Evolutionary conservation across 2,329 filamentous ascomycete species (phyloP), one percentile per base, ranked within the genome.

Genomic region (Fusarium penzigii): DNA sequence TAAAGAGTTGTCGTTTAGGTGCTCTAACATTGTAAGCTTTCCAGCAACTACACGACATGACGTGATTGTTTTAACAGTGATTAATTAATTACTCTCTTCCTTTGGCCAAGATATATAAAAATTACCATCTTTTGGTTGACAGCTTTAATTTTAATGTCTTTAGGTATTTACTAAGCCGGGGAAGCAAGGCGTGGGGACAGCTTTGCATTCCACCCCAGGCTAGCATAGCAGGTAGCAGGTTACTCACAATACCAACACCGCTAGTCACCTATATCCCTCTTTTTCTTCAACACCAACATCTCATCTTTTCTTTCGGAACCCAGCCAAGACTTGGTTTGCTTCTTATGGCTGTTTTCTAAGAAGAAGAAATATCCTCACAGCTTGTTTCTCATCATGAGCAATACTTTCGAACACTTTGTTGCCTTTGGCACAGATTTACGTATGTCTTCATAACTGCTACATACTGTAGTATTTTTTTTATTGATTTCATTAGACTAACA

Each of bases 391-490:
- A 55, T 38, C 39, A 71, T 72, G 68, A 64, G 61, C 3, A 53
- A 56, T 20, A 52, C 51, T 6, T 63, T 65, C 49, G 63, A 68
- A 46, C 69, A 72, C 32, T 70, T 72, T 54, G 70, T 78, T 44
- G 70, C 70, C 52, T 80, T 80, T 53, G 74, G 73, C 39, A 77
- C 75, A 17, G 77, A 81, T 53, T 71, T 74, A 25, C 71, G 78
- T 80, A 70, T 50, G 70, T 62, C 20, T 38, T 48, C 69, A 52
- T 13, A 10, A 14, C 6, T 17, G 41, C 36, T 34, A 10, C 44
- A 46, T 48, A 29, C 25, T 34, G 17, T 14, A 42, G 13, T 42
- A 2, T 12, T 25, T 8, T 32, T 34, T 41, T 36, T 36, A 4
- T 36, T 36, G 5, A 5, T 36, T 11, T 36, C 32, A 4, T 14